These are phyloP conservation scores for Kurtzmaniella quercitrusa DNA, from an alignment of 1,139 yeast genomes.

Conservation along the genomic window DNA sequence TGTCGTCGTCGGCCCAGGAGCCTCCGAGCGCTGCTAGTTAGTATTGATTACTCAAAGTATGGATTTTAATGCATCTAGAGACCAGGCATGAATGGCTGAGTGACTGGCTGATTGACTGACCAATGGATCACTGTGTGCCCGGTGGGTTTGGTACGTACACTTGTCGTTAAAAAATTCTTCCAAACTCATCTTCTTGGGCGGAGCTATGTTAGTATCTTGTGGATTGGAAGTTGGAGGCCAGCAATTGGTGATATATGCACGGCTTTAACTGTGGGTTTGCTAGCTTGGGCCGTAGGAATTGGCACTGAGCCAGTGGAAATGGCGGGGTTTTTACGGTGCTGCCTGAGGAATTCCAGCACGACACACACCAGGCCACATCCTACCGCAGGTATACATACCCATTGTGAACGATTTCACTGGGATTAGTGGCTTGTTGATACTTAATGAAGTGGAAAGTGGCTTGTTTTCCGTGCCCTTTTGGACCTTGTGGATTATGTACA, in stretches of 20 bases:
- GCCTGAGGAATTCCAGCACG: no score
- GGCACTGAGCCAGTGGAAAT: no score
- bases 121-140: no score
- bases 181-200: conserved; percentile 47
- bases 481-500: neutral
- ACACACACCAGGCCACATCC: neutral
- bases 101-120: no score
- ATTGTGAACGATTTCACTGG: neutral
- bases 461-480: neutral
- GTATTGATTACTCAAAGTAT: no score
- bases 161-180: conserved; percentile 51
- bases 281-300: neutral
- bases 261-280: neutral
- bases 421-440: neutral
- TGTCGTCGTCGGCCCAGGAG: conserved; percentile 77
- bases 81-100: no score
- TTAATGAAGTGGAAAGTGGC: neutral
- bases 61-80: no score
- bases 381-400: conserved; percentile 1
- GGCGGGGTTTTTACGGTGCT: no score
- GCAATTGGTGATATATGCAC: neutral
- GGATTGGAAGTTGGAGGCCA: neutral
- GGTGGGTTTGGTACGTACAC: conserved; percentile 44
- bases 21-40: conserved; percentile 45
- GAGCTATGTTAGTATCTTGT: conserved; percentile 14